Percentiles rank a stretch among this genome's conserved stretches.
Evolutionary conservation across 768 basidiomycete species (phyloP).

Genomic region (Dacryopinax primogenitus): DNA sequence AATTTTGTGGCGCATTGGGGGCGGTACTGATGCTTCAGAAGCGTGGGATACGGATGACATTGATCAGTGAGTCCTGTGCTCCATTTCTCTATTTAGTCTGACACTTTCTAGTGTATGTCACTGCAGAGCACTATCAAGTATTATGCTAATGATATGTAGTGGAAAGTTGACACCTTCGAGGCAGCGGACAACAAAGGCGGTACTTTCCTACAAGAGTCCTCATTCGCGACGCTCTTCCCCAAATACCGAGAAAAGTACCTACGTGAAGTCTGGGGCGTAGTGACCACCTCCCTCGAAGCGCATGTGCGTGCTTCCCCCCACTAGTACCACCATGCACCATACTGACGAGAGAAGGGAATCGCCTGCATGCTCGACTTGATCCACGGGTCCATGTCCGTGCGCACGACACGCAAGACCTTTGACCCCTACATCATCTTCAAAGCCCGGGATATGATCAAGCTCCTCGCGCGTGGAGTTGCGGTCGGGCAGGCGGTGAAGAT

Average conservation of each 20-base stretch:
- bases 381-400: conserved; percentile 94
- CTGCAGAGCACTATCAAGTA: not conserved
- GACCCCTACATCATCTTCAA: conserved; percentile 96
- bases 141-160: conserved; percentile 34
- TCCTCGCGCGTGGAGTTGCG: conserved; percentile 84
- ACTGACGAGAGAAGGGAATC: conserved; percentile 45
- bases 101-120: conserved; percentile 20
- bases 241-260: conserved; percentile 97
- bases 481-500: conserved; percentile 77
- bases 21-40: conserved; percentile 27
- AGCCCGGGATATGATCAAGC: conserved; percentile 88
- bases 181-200: conserved; percentile 65
- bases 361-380: conserved; percentile 87
- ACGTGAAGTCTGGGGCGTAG: conserved; percentile 85
- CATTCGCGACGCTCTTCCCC: conserved; percentile 94
- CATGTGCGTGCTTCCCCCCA: conserved; percentile 39
- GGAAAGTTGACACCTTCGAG: conserved; percentile 77
- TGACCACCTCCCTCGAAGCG: conserved; percentile 68
- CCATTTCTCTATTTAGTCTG: not conserved
- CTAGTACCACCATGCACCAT: not conserved
- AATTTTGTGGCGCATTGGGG: not conserved
- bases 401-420: conserved; percentile 90
- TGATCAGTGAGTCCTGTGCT: conserved; percentile 63
- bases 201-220: conserved; percentile 87
- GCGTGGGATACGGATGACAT: conserved; percentile 99